A percentile compares a stretch with the other conserved stretches of the same genome.
These are phyloP conservation scores for Dysphania ambrosioides DNA, from an alignment of 148 eudicot genomes.

Conservation along the genomic window DNA sequence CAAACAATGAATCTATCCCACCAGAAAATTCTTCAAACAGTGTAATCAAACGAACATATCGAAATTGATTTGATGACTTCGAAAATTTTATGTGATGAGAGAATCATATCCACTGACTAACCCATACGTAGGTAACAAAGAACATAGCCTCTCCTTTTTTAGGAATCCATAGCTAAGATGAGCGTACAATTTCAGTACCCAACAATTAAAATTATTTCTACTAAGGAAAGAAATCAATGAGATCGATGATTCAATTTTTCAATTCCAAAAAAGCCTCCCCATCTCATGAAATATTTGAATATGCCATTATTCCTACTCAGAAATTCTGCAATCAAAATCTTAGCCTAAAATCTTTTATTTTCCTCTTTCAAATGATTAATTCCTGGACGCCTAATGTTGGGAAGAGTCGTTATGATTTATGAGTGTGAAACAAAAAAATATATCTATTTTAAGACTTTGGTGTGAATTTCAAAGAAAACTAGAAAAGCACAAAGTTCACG, in stretches of 20 bases:
- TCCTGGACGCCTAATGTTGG: not conserved
- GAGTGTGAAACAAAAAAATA: not conserved
- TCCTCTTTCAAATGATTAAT: slow-evolving; percentile 6
- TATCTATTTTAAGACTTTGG: not conserved
- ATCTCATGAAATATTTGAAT: slow-evolving; percentile 6
- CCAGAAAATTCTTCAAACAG: not conserved
- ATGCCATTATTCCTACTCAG: slow-evolving; percentile 3
- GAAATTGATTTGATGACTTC: not conserved
- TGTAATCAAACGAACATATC: not conserved
- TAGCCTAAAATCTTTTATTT: slow-evolving; percentile 7
- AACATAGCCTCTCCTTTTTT: not conserved
- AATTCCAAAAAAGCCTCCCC: not conserved
- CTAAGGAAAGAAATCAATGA: not conserved
- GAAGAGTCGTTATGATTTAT: slow-evolving; percentile 13
- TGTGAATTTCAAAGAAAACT: not conserved
- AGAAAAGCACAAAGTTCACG: not conserved
- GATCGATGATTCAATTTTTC: not conserved
- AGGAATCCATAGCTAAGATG: not conserved
- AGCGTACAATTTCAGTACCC: not conserved
- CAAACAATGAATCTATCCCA: not conserved
- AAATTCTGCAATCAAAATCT: slow-evolving; percentile 12
- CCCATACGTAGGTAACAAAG: not conserved
- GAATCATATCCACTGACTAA: not conserved
- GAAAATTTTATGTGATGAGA: not conserved
- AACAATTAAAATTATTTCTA: not conserved